Conservation (phyloP, 140 eudicot species). For the Ambrosia hybrid region DNA sequence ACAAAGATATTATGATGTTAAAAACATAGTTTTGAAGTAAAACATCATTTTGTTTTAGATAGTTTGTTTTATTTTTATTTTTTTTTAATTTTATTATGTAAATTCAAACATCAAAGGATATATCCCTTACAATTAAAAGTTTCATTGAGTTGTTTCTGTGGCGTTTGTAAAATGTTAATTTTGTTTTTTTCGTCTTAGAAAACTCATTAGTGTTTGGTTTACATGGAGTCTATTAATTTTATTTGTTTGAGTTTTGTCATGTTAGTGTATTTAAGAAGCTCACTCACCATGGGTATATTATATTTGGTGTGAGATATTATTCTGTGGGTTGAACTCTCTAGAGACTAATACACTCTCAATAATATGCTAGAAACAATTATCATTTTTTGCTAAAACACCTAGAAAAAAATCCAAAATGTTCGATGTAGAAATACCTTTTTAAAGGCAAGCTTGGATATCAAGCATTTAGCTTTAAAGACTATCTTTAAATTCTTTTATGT, state of each 20-base stretch:
- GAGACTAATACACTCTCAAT: too few species aligned
- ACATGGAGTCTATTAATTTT: too few species aligned
- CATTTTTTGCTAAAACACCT: too few species aligned
- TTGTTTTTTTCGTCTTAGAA: too few species aligned
- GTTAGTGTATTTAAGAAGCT: too few species aligned
- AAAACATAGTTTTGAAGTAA: not conserved
- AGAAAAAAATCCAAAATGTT: not conserved
- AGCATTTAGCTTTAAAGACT: not conserved
- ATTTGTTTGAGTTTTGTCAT: too few species aligned
- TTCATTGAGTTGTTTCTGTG: not conserved
- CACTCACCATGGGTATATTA: too few species aligned
- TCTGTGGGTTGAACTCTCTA: too few species aligned
- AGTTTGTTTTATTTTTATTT: not conserved
- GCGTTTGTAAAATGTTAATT: not conserved
- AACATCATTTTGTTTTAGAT: not conserved
- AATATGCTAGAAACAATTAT: too few species aligned
- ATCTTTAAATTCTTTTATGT: not conserved
- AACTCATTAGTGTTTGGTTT: too few species aligned
- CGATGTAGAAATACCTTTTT: not conserved
- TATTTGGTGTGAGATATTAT: too few species aligned
- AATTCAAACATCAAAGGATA: not conserved
- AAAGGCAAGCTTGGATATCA: not conserved
- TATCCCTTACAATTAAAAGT: not conserved
- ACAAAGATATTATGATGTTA: conserved; percentile 7
- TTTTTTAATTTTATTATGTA: not conserved